Conservation (phyloP, 768 basidiomycete genomes). For the Rhizopogon roseolus region DNA sequence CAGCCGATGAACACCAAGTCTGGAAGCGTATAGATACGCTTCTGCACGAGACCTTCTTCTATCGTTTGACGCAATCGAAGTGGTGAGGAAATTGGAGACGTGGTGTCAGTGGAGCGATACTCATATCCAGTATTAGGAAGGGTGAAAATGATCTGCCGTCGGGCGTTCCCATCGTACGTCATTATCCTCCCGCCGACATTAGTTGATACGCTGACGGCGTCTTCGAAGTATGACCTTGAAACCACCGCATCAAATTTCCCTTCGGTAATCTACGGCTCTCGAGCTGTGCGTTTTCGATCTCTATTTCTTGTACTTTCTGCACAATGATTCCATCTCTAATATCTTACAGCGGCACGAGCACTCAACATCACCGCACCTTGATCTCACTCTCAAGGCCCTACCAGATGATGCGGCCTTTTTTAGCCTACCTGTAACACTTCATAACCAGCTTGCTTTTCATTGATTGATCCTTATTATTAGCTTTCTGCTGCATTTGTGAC, state of each 20-base stretch:
- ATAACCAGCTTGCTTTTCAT: not conserved
- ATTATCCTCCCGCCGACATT: not conserved
- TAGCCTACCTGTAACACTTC: not conserved
- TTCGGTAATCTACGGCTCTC: rapidly evolving
- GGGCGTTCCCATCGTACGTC: not conserved
- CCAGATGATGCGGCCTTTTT: not conserved
- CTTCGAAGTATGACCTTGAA: not conserved
- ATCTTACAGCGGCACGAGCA: not conserved
- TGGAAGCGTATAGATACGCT: constrained; percentile 54
- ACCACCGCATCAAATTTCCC: not conserved
- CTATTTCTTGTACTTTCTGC: not conserved
- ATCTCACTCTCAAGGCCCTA: too few relatives aligned
- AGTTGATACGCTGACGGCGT: not conserved
- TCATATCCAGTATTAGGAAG: too few relatives aligned
- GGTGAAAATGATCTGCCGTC: too few relatives aligned
- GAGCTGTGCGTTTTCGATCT: not conserved
- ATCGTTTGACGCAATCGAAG: constrained; percentile 38
- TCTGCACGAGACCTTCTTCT: constrained; percentile 46
- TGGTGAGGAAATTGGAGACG: constrained; percentile 25
- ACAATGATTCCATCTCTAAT: not conserved
- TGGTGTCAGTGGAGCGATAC: too few relatives aligned
- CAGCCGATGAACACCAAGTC: constrained; percentile 39
- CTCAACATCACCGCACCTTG: not conserved
- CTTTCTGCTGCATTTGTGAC: not conserved
- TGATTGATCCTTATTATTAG: not conserved